Evolutionary conservation across 257 asterid genomes (phyloP), one percentile per base, ranked within the genome.

Genomic region (Nicotiana tomentosiformis): DNA sequence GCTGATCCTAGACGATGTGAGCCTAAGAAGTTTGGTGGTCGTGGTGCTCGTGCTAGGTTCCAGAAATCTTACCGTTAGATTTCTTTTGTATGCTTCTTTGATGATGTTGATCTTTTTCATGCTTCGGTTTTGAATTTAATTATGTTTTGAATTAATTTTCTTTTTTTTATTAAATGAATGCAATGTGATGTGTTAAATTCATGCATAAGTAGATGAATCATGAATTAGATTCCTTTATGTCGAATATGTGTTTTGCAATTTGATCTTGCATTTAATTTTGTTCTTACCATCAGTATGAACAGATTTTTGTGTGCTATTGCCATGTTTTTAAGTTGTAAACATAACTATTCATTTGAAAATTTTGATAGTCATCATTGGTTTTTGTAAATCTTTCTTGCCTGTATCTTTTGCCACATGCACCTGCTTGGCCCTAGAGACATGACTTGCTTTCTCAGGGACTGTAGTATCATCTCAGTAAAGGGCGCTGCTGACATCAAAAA

Each of bases 21-120:
- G 77, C 77, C 77, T 5, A 69, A 39, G 77, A 69, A 69, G 57
- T 69, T 69, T 69, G 77, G 77, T 69, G 77, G 77, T n/a, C 77
- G 77, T n/a, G 77, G 77, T 68, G 77, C 77, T 35, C 77, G 77
- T 68, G 18, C 77, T 68, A 68, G 77, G 55, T 68, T 68, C 32
- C 77, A 69, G 77, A 69, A 37, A 39, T 69, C 77, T n/a, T 69
- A 69, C 56, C 77, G 77, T 39, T 69, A 53, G 16, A 69, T 69
- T 69, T 68, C 16, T 1, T 4, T 10, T 53, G 5, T 53, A 12
- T 53, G 58, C 7, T 14, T 53, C 18, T 39, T 10, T 69, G 18
- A 1, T 69, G 18, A 1, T 64, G 7, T 64, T n/a, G 32, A 16
- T 69, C 5, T 16, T 64, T 37, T 64, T 64, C 1, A 26, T 64